Percentiles rank a stretch among this genome's conserved stretches.
Conservation (phyloP, 129 eudicot species). For the sunflower (Helianthus annuus) region DNA sequence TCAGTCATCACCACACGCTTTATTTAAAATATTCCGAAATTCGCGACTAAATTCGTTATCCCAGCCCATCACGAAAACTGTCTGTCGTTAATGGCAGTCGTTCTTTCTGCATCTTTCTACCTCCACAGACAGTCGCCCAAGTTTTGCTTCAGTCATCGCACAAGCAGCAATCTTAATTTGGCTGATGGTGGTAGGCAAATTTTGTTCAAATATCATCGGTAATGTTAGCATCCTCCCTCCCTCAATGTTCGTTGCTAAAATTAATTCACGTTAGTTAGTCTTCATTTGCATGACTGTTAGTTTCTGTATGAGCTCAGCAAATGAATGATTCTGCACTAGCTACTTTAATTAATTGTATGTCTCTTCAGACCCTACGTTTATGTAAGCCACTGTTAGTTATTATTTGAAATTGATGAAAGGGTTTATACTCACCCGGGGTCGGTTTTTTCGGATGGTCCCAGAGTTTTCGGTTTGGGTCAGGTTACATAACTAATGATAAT, state of each 20-base stretch:
- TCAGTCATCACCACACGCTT: neutral
- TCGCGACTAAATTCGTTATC: conserved; percentile 17
- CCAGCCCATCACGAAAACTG: conserved; percentile 12
- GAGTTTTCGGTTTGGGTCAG: too few relatives aligned
- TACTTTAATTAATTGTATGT: neutral
- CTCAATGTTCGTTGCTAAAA: neutral
- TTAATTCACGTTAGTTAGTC: neutral
- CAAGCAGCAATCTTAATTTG: conserved; percentile 11
- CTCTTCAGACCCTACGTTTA: neutral
- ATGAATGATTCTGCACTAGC: conserved; percentile 8
- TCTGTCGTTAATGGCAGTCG: conserved; percentile 33
- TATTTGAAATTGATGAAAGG: too few relatives aligned
- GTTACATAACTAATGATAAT: too few relatives aligned
- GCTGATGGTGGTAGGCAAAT: conserved; percentile 12
- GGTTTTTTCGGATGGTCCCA: too few relatives aligned
- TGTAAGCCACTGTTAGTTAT: too few relatives aligned
- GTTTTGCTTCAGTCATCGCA: conserved; percentile 12
- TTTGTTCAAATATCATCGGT: conserved; percentile 24
- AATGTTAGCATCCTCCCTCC: conserved; percentile 10
- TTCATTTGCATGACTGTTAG: neutral
- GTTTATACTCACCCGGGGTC: too few relatives aligned
- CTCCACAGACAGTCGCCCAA: conserved; percentile 13
- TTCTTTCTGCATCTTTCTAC: conserved; percentile 23
- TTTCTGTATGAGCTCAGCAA: neutral
- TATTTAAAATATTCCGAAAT: neutral